Conservation (phyloP, 192 early-diverging fungal genomes). For the Coemansia umbellata region DNA sequence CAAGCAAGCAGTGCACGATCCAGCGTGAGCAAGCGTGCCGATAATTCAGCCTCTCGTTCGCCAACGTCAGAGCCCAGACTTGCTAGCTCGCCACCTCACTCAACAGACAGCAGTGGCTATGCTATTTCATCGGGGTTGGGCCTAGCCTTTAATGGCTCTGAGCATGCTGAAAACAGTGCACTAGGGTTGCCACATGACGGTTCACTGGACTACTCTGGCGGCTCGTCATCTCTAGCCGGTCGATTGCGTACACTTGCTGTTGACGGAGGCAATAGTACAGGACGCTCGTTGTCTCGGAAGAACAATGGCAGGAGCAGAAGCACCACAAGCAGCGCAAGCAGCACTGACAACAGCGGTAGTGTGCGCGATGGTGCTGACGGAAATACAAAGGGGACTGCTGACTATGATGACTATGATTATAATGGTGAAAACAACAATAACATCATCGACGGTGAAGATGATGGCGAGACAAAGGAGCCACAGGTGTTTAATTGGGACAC, state of each 20-base stretch:
- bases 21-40: constrained; percentile 8
- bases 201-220: no score
- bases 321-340: neutral
- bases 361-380: neutral
- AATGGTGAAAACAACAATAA: constrained; percentile 12
- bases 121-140: constrained; percentile 11
- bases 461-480: constrained; percentile 21
- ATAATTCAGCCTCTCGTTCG: neutral
- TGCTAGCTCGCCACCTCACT: constrained; percentile 13
- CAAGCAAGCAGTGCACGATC: constrained; percentile 32
- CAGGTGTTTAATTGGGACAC: constrained; percentile 71
- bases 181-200: neutral
- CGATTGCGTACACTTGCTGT: constrained; percentile 24
- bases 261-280: constrained; percentile 4
- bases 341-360: neutral
- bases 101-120: constrained; percentile 9
- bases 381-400: neutral
- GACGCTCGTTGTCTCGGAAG: neutral
- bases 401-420: constrained; percentile 33
- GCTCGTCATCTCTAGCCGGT: constrained; percentile 5
- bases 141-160: constrained; percentile 1
- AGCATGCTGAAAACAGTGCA: neutral
- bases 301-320: neutral
- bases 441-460: constrained; percentile 28
- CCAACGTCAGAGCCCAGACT: constrained; percentile 2